Percentiles rank a stretch among this genome's conserved stretches.
Conservation (phyloP, 2,329 filamentous ascomycete species). For the Aspergillus pseudonomiae region DNA sequence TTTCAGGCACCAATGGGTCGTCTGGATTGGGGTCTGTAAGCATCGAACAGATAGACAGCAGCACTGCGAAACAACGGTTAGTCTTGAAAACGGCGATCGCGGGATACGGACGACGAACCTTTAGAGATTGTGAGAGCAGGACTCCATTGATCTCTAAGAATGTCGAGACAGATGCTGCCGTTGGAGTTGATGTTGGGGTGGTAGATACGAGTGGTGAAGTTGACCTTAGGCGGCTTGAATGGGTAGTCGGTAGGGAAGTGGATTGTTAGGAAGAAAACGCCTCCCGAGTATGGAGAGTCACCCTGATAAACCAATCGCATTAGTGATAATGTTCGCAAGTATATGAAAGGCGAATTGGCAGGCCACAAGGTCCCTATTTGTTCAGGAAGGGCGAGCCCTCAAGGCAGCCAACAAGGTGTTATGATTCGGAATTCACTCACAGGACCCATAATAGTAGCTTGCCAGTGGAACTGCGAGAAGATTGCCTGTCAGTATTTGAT, state of each 20-base stretch:
- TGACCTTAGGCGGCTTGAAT: conserved; percentile 99
- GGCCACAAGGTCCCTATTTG: neutral
- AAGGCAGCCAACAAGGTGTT: conserved; percentile 13
- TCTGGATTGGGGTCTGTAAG: conserved; percentile 99
- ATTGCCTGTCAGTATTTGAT: conserved; percentile 29
- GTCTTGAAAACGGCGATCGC: neutral
- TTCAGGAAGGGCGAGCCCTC: neutral
- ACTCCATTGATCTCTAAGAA: conserved; percentile 98
- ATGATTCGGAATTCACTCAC: conserved; percentile 60
- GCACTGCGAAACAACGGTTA: conserved; percentile 59
- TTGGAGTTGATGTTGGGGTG: conserved; percentile 99
- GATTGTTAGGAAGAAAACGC: conserved; percentile 98
- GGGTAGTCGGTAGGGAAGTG: conserved; percentile 99
- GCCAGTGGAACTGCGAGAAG: conserved; percentile 88
- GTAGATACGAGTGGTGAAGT: conserved; percentile 99
- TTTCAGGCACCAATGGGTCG: conserved; percentile 97
- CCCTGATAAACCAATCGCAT: conserved; percentile 57
- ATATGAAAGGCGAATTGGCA: neutral
- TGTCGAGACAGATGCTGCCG: conserved; percentile 98
- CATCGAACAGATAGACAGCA: conserved; percentile 99
- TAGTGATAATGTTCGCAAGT: conserved; percentile 26
- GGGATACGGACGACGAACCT: conserved; percentile 60
- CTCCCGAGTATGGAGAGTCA: conserved; percentile 96
- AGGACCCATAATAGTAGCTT: conserved; percentile 99
- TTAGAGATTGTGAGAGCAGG: conserved; percentile 98